Base-by-base conservation (phyloP, 805 yeast genomes). In the Candida chilensis region DNA sequence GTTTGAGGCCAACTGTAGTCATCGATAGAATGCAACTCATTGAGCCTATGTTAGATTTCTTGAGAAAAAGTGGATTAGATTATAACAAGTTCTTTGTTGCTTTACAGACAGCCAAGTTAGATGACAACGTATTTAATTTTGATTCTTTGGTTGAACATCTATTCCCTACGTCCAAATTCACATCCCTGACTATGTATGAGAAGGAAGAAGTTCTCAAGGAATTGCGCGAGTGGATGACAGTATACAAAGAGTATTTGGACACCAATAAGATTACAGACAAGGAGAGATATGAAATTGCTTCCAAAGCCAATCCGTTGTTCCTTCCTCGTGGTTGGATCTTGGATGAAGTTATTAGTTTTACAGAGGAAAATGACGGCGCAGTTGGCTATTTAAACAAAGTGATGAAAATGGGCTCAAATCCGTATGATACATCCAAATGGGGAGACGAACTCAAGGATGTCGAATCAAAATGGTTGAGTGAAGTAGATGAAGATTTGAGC, bases 241-340 rank as follows among this genome's bases (percentile, higher is more conserved):
- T 41, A 2, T 85, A 72, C 50, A 54, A 50, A 17, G 48, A 48
- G 3, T 59, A 79, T 27, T 46, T 75, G 7, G 37, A 34, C 0
- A 67, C 67, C 27, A 52, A 62, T 5, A 46, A 44, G 12, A 40
- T 58, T 0, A 46, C 55, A 17, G 71, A 67, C 32, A 35, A 25
- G 4, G 48, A 46, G 9, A 61, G 88, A 30, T 40, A 36, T 4
- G 37, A 34, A 6, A 40, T 60, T 3, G 73, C 86, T 28, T 46
- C 55, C 5, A 31, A 40, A 3, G 59, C 55, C 29, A 92, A 90
- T 45, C 98, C 97, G 3, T 47, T 72, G 20, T 90, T 90, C 45
- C 67, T 82, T 5, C 92, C 95, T 14, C 67, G 90, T 36, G 82
- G 77, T 38, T 85, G 94, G 87, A 78, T 88, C 31, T 60, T 92